Percentiles rank a stretch among this genome's conserved stretches.
These are phyloP conservation scores for Discostella pseudostelligera DNA, from an alignment of 108 stramenopile genomes.

Conservation along the genomic window DNA sequence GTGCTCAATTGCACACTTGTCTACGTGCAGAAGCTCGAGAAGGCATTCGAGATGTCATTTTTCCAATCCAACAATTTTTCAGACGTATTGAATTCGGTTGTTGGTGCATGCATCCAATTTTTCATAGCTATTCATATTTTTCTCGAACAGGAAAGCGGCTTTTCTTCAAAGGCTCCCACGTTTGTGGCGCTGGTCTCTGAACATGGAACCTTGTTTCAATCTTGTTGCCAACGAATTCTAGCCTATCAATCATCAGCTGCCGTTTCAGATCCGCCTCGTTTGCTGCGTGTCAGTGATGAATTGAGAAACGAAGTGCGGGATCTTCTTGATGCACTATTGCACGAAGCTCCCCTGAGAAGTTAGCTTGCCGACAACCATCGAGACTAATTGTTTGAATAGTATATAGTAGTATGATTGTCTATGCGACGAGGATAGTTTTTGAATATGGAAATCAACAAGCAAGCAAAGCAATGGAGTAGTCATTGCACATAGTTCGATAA, in stretches of 20 bases:
- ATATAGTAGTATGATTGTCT: no score
- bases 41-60: background rate
- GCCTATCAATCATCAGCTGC: background rate
- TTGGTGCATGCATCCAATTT: conserved; percentile 29
- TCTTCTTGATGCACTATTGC: conserved; percentile 30
- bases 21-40: conserved; percentile 3
- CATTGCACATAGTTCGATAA: background rate
- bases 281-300: conserved; percentile 20
- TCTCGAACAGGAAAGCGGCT: conserved; percentile 11
- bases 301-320: conserved; percentile 26
- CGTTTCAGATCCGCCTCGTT: conserved; percentile 10
- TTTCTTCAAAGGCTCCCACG: background rate
- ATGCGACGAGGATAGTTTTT: no score
- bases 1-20: conserved; percentile 19
- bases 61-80: background rate
- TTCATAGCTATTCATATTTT: conserved; percentile 33
- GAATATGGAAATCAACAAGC: no score
- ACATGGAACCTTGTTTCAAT: conserved; percentile 25
- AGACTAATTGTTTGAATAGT: no score
- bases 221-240: conserved; percentile 28
- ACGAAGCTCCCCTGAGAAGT: no score
- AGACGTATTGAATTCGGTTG: conserved; percentile 14
- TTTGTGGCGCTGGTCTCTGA: conserved; percentile 24
- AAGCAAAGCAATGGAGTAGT: no score
- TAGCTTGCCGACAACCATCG: no score